phyloP scores from a whole-genome alignment of 2,329 filamentous ascomycete species.

The Cryphonectria radicalis region DNA sequence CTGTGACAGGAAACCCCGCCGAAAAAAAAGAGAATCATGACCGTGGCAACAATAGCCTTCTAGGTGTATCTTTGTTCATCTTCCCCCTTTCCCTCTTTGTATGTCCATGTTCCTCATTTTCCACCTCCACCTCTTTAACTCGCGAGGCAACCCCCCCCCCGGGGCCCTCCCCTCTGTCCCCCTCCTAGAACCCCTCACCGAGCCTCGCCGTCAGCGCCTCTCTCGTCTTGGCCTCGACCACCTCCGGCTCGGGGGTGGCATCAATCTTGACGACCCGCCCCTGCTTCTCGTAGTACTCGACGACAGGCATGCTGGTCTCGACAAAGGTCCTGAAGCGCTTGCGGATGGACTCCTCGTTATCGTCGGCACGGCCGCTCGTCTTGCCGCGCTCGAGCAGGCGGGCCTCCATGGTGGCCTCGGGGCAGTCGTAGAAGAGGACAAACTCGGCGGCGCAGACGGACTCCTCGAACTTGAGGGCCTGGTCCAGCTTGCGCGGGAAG shows the following conservation, averaged over 20 bases:
- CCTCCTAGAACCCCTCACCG: slow-evolving; percentile 47
- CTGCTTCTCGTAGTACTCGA: slow-evolving; percentile 79
- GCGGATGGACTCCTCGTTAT: slow-evolving; percentile 93
- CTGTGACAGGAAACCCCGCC: background rate
- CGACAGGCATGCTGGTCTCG: slow-evolving; percentile 97
- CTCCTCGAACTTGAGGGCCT: slow-evolving; percentile 92
- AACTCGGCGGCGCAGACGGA: slow-evolving; percentile 81
- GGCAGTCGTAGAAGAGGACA: slow-evolving; percentile 93
- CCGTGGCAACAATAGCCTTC: slow-evolving; percentile 11
- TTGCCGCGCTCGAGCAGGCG: slow-evolving; percentile 86
- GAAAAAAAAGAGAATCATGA: background rate
- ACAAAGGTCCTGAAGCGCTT: slow-evolving; percentile 95
- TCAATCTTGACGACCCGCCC: slow-evolving; percentile 80
- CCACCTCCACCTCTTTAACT: background rate
- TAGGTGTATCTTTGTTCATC: slow-evolving; percentile 13
- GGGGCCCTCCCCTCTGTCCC: background rate
- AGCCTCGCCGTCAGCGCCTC: slow-evolving; percentile 54
- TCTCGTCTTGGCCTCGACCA: slow-evolving; percentile 59
- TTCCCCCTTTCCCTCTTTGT: background rate
- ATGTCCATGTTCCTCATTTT: slow-evolving; percentile 9
- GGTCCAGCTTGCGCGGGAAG: slow-evolving; percentile 96
- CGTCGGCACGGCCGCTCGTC: slow-evolving; percentile 88
- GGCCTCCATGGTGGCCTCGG: slow-evolving; percentile 84
- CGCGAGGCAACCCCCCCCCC: background rate
- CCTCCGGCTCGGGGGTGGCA: slow-evolving; percentile 69